These are phyloP conservation scores for Apiospora malaysiana DNA, from an alignment of 2,329 filamentous ascomycete genomes.

Conservation along the genomic window DNA sequence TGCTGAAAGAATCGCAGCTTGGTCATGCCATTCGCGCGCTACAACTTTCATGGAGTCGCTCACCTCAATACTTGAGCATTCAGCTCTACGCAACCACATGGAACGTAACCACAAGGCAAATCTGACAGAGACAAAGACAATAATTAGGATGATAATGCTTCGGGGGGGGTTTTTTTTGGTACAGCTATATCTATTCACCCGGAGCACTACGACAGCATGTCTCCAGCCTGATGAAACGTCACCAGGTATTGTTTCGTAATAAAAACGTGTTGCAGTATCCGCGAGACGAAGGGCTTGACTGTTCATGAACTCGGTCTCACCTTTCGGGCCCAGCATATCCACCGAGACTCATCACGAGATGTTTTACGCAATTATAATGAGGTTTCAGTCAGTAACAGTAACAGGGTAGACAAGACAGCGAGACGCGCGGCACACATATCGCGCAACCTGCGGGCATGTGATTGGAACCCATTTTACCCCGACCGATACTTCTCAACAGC, in stretches of 20 bases:
- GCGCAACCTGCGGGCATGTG: neutral
- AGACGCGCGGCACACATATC: neutral
- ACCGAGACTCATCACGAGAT: neutral
- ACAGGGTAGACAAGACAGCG: too few relatives aligned
- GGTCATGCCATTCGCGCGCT: neutral
- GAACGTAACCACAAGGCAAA: neutral
- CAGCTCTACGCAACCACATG: neutral
- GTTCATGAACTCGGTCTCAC: neutral
- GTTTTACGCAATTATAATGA: neutral
- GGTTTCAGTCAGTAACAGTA: neutral
- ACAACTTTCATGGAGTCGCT: neutral
- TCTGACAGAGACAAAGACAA: neutral
- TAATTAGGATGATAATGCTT: neutral
- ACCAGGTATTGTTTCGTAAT: neutral
- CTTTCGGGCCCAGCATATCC: neutral
- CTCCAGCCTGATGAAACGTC: neutral
- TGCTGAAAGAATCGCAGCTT: neutral
- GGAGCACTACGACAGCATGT: too few relatives aligned
- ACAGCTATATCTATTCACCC: neutral
- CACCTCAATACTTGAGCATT: neutral
- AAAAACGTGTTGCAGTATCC: neutral
- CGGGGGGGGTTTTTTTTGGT: neutral
- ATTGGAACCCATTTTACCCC: neutral
- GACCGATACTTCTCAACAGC: neutral
- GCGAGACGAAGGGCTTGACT: neutral